Base-by-base conservation (phyloP, 306 rosid species). In the Ammopiptanthus mongolicus region DNA sequence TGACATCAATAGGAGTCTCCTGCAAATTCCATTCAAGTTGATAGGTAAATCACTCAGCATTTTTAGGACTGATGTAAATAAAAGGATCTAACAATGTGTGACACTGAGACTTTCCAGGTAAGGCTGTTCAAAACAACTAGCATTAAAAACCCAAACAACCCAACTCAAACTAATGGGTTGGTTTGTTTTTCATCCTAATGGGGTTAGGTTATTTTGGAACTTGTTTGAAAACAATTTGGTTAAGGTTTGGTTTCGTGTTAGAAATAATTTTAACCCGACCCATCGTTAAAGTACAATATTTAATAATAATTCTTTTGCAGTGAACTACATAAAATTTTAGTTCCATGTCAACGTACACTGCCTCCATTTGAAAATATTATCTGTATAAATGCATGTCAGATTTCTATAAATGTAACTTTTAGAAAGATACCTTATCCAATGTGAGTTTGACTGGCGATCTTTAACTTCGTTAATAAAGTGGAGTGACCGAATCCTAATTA, bases 1-100 rank as follows among this genome's bases (percentile, higher is more conserved):
- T 94, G 81, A 86, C 83, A 70, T 94, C 97, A 63, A 86, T 41
- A 75, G 87, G 84, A 29, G 88, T 80, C 76, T 85, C 96, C 98
- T 94, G 84, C 83, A 80, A 72, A 74, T 75, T 69, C 63, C 84
- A 79, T 39, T 67, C 71, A 78, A 48, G 75, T 62, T 68, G 77
- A 76, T 50, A 6, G 14, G 56, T 51, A 69, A 76, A 62, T 66
- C 42, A 33, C 23, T 66, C 31, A 6, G 21, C 23, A 58, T 47
- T 36, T 69, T 25, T 39, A 67, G 36, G 53, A 76, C 50, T 69
- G 53, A 21, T 17, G 47, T 55, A 52, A 67, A 36, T 33, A 57
- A 78, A 21, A 48, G 55, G 71, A 74, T 33, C 23, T 57, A 71
- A 42, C 22, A 37, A 36, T 70, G 75, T 33, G 23, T 19, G 7